Evolutionary conservation across 495 filamentous ascomycete species (phyloP), one percentile per base, ranked within the genome.

Genomic region (Neurospora intermedia): DNA sequence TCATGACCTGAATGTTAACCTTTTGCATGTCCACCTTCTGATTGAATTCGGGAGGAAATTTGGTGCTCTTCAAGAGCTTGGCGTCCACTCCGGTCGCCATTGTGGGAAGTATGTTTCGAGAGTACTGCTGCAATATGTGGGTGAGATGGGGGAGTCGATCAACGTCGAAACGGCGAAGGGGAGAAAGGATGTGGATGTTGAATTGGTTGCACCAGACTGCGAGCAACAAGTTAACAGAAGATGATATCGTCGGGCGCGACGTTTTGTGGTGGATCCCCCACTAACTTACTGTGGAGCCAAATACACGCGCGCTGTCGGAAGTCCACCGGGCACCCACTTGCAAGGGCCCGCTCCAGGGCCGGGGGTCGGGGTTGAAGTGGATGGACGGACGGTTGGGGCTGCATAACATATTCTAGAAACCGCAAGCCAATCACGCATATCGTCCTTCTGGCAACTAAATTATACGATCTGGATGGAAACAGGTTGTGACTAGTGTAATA

Each of bases 1-100:
- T 98, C 90, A 98, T 95, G 72, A 98, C 93, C 81, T 96, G 94
- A 31, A 97, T 85, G 77, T 98, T 97, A 79, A 98, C 93, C 84
- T 98, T 99, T 73, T 88, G 88, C 91, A 96, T 96, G 84, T 99
- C 94, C 48, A 99, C 96, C 86, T 97, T 98, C 80, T 91, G 88
- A 78, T 87, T 95, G 82, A 97, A 98, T 81, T 98, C 96, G 10
- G 90, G 88, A 69, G 96, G 96, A 77, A 97, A 98, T 80, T 97
- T 98, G 71, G 93, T 98, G 81, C 89, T 87, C 87, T 91, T 91
- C 62, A 97, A 84, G 79, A 96, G 87, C 87, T 96, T 97, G 73
- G 91, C 88, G 80, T 97, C 94, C 43, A 94, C 93, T 73, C 86
- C 90, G 71, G 86, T 87, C 75, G 91, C 91, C 92, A 94, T 94